These are phyloP conservation scores for Fusarium sp. DNA, from an alignment of 2,329 filamentous ascomycete genomes.

Conservation along the genomic window DNA sequence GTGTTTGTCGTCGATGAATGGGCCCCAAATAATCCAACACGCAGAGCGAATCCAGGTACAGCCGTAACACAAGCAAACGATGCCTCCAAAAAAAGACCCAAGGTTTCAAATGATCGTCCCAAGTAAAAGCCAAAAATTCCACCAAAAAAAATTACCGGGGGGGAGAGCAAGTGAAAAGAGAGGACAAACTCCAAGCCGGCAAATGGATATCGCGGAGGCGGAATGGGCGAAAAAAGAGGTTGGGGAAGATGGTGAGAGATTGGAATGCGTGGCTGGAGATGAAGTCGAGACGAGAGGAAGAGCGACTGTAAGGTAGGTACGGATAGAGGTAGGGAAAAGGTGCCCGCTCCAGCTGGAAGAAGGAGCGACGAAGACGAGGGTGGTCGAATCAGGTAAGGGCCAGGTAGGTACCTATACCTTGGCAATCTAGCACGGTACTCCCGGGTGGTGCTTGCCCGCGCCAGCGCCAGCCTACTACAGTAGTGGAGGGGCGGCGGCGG, in stretches of 20 bases:
- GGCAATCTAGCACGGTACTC: slow-evolving; percentile 32
- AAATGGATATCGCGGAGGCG: slow-evolving; percentile 23
- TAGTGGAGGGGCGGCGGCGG: slow-evolving; percentile 34
- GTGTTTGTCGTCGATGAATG: slow-evolving; percentile 15
- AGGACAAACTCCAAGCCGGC: slow-evolving; percentile 18
- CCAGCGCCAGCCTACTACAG: not conserved
- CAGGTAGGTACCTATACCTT: slow-evolving; percentile 38
- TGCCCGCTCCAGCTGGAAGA: slow-evolving; percentile 9
- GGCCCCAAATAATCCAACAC: slow-evolving; percentile 9
- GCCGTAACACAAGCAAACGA: slow-evolving; percentile 16
- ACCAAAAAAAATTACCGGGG: slow-evolving; percentile 26
- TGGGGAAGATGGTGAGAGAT: slow-evolving; percentile 33
- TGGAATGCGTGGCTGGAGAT: slow-evolving; percentile 31
- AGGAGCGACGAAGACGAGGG: slow-evolving; percentile 21
- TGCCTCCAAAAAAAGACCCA: slow-evolving; percentile 10
- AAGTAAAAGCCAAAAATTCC: slow-evolving; percentile 30
- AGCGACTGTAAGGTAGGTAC: slow-evolving; percentile 13
- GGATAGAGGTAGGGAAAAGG: slow-evolving; percentile 10
- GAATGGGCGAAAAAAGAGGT: slow-evolving; percentile 23
- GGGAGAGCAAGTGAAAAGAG: slow-evolving; percentile 11
- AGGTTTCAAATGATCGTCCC: slow-evolving; percentile 30
- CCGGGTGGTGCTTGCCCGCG: slow-evolving; percentile 9
- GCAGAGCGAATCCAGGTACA: slow-evolving; percentile 5
- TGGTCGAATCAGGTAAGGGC: slow-evolving; percentile 36
- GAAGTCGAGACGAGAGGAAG: slow-evolving; percentile 33